Conservation (phyloP, 1,284 basidiomycete species). For the Rhodotorula mucilaginosa region DNA sequence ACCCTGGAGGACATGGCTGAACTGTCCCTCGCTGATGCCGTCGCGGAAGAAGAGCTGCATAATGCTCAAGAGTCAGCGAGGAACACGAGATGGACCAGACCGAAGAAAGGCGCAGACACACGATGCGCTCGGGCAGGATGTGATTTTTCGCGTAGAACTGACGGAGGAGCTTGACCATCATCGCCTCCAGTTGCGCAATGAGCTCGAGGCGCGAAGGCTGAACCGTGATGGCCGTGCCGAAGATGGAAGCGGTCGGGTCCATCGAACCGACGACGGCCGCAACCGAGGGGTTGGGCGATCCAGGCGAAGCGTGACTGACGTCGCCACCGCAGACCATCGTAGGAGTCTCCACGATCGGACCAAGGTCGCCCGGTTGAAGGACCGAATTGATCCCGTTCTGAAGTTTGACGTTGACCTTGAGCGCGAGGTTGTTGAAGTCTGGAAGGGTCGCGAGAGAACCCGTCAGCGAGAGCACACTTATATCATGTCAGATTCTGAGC, state of each 20-base stretch:
- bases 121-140: conserved; percentile 57
- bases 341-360: conserved; percentile 1
- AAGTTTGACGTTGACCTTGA: conserved; percentile 79
- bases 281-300: conserved; percentile 67
- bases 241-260: conserved; percentile 49
- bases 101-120: too few species aligned
- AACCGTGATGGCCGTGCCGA: too few species aligned
- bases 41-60: conserved; percentile 47
- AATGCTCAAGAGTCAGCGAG: too few species aligned
- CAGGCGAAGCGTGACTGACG: conserved; percentile 70
- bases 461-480: neutral
- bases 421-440: neutral
- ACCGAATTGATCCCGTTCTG: conserved; percentile 66
- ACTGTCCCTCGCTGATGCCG: conserved; percentile 37
- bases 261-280: conserved; percentile 66
- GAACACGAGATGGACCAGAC: neutral
- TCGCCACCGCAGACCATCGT: conserved; percentile 74
- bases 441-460: neutral
- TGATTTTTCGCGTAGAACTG: conserved; percentile 58
- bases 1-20: conserved; percentile 11
- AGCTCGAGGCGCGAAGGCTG: conserved; percentile 53
- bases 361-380: conserved; percentile 2
- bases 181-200: conserved; percentile 49
- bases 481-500: conserved; percentile 4
- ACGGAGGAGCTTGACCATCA: conserved; percentile 56